Conservation (phyloP, 139 green algal genomes). For the Axilococcus clingmanii region DNA sequence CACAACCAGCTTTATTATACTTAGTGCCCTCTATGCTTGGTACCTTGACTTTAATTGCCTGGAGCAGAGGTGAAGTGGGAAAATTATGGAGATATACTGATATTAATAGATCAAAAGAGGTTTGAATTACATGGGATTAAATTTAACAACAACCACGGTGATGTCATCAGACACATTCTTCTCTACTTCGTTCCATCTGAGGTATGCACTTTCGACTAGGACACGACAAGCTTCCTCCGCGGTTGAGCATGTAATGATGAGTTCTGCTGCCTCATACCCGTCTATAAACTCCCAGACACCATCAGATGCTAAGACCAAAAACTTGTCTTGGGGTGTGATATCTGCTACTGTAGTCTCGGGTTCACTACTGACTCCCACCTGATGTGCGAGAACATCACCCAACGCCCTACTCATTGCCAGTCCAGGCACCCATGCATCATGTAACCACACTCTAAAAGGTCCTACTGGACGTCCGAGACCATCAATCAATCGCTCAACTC, state of each 20-base stretch:
- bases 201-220: conserved; percentile 63
- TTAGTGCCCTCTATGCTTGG: conserved; percentile 52
- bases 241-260: conserved; percentile 37
- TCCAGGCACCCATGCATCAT: conserved; percentile 65
- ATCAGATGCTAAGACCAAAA: conserved; percentile 82
- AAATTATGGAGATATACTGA: conserved; percentile 57
- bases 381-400: conserved; percentile 71
- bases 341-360: conserved; percentile 52
- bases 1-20: conserved; percentile 79
- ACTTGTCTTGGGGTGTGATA: conserved; percentile 56
- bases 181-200: conserved; percentile 69
- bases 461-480: conserved; percentile 66
- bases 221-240: conserved; percentile 48
- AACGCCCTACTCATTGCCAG: conserved; percentile 84
- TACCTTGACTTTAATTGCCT: conserved; percentile 31
- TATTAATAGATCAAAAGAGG: neutral
- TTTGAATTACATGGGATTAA: neutral
- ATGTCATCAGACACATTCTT: conserved; percentile 83
- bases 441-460: conserved; percentile 71
- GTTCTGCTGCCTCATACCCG: conserved; percentile 75
- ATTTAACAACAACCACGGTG: conserved; percentile 38
- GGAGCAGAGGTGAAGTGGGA: conserved; percentile 32
- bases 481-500: conserved; percentile 73
- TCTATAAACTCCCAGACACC: conserved; percentile 92
- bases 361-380: conserved; percentile 67